Conservation (phyloP, 2,329 filamentous ascomycete species). For the Trichocomaceae sp. region DNA sequence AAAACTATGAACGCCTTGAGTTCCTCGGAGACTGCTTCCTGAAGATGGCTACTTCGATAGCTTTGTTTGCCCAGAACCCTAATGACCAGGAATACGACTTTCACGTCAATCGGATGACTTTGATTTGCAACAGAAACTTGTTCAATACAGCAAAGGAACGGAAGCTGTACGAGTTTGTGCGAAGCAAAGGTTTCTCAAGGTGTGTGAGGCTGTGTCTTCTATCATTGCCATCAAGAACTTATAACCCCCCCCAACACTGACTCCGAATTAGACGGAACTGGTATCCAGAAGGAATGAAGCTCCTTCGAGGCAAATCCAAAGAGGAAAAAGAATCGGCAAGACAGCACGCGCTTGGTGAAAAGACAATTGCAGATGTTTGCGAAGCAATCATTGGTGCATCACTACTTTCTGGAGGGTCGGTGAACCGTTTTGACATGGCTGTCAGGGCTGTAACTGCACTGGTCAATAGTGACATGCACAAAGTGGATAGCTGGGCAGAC, state of each 20-base stretch:
- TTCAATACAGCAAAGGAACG: constrained; percentile 67
- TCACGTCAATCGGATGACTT: constrained; percentile 82
- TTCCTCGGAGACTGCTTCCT: constrained; percentile 90
- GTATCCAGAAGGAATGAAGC: constrained; percentile 75
- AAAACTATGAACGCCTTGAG: constrained; percentile 90
- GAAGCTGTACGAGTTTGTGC: constrained; percentile 65
- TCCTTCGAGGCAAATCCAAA: constrained; percentile 64
- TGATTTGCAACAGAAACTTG: constrained; percentile 87
- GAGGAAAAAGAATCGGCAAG: constrained; percentile 41
- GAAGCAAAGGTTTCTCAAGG: constrained; percentile 74
- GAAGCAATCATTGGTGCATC: constrained; percentile 91
- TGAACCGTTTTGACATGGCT: constrained; percentile 52
- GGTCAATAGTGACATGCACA: constrained; percentile 63
- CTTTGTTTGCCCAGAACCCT: constrained; percentile 69
- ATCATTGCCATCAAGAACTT: neutral
- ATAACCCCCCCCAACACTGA: no score
- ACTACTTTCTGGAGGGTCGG: constrained; percentile 49
- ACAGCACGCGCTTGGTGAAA: constrained; percentile 69
- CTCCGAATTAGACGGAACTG: constrained; percentile 57
- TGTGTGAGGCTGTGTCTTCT: constrained; percentile 23
- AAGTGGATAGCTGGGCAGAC: constrained; percentile 61
- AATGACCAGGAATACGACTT: constrained; percentile 77
- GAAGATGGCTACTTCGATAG: constrained; percentile 91
- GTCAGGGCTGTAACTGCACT: constrained; percentile 53
- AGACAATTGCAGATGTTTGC: constrained; percentile 88